Conservation (phyloP, 1,139 yeast species). For the Suhomyces bokatorum region DNA sequence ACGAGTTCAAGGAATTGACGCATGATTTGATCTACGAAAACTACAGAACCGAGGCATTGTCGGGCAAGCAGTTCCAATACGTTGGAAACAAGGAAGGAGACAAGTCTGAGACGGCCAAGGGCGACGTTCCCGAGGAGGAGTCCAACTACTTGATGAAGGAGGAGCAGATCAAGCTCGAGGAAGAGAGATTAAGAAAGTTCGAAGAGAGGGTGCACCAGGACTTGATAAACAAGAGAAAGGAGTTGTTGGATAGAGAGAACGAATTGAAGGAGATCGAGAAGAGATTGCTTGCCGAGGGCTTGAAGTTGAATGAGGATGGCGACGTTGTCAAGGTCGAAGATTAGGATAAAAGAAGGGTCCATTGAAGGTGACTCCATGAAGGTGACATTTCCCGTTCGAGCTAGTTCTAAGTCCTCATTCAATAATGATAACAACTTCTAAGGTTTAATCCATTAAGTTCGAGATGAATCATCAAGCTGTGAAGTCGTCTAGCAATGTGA, state of each 20-base stretch:
- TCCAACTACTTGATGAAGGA: slow-evolving; percentile 62
- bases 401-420: no score
- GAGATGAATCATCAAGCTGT: no score
- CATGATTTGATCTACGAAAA: slow-evolving; percentile 67
- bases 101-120: slow-evolving; percentile 15
- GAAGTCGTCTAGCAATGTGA: no score
- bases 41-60: slow-evolving; percentile 68
- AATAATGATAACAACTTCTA: no score
- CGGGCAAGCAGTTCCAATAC: slow-evolving; percentile 49
- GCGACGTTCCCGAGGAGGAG: slow-evolving; percentile 30
- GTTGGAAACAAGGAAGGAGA: slow-evolving; percentile 24
- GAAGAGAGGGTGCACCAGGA: slow-evolving; percentile 91
- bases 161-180: slow-evolving; percentile 78
- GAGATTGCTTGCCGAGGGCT: slow-evolving; percentile 61
- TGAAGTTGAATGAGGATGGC: slow-evolving; percentile 44
- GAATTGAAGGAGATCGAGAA: slow-evolving; percentile 84
- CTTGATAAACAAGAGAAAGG: slow-evolving; percentile 78
- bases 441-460: no score
- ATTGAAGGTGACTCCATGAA: no score
- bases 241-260: slow-evolving; percentile 81
- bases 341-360: neutral
- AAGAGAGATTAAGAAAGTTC: slow-evolving; percentile 73
- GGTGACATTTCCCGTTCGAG: no score
- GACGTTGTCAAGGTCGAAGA: slow-evolving; percentile 37
- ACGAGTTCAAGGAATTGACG: slow-evolving; percentile 71